A percentile compares a stretch with the other conserved stretches of the same genome.
Evolutionary conservation across 228 moss, liverwort and hornwort genomes (phyloP).

Genomic region (Sphagnum fallax): DNA sequence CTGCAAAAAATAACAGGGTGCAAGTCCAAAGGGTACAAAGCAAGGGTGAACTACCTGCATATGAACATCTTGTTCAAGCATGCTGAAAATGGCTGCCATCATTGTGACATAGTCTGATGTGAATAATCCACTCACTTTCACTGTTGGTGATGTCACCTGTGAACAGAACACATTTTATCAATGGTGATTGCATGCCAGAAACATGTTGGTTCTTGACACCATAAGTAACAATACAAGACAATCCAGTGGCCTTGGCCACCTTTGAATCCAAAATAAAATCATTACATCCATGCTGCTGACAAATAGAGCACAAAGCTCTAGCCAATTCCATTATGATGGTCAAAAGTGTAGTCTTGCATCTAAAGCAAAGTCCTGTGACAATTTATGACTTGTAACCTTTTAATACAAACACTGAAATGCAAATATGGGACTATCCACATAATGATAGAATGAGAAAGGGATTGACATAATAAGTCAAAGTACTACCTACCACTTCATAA

Average conservation of each 20-base stretch:
- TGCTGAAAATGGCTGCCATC: constrained; percentile 43
- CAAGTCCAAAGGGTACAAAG: background rate
- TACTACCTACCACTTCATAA: background rate
- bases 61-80: constrained; percentile 48
- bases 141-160: constrained; percentile 26
- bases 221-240: no score
- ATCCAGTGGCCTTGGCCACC: no score
- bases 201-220: no score
- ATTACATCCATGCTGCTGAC: background rate
- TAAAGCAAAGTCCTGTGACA: background rate
- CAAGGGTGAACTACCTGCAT: constrained; percentile 30
- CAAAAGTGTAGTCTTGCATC: background rate
- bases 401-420: background rate
- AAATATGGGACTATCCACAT: background rate
- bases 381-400: background rate
- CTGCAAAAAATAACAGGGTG: background rate
- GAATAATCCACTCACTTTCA: constrained; percentile 32
- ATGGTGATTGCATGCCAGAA: no score
- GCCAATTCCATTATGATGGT: background rate
- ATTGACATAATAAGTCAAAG: background rate
- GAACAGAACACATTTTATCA: background rate
- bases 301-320: background rate
- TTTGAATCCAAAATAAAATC: no score
- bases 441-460: no score
- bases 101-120: constrained; percentile 50